Conservation (phyloP, 2,329 filamentous ascomycete genomes). For the Elsinoe necatrix region DNA sequence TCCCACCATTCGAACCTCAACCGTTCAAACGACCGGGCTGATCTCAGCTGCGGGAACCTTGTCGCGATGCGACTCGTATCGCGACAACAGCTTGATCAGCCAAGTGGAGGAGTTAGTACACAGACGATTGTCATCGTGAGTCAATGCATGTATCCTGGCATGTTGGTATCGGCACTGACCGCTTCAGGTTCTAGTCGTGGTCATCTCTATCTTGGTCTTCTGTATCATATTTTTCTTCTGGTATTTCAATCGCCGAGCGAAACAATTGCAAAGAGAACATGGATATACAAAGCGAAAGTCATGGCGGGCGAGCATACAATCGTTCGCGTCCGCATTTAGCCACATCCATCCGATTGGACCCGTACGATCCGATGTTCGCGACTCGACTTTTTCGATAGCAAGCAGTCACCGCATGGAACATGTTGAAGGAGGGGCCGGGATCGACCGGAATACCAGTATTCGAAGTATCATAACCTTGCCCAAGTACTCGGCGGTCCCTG, state of each 20-base stretch:
- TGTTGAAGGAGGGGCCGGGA: conserved; percentile 28
- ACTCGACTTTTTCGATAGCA: conserved; percentile 11
- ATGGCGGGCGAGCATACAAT: conserved; percentile 14
- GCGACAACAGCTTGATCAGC: conserved; percentile 12
- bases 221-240: conserved; percentile 17
- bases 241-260: conserved; percentile 10
- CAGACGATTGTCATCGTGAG: conserved; percentile 14
- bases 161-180: neutral
- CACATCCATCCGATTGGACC: neutral
- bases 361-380: conserved; percentile 11
- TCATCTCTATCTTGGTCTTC: conserved; percentile 16
- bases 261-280: conserved; percentile 11
- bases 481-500: conserved; percentile 65
- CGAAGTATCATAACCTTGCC: conserved; percentile 93
- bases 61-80: conserved; percentile 8
- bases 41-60: conserved; percentile 10
- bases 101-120: neutral
- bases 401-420: conserved; percentile 12
- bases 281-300: conserved; percentile 1
- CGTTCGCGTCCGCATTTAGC: neutral
- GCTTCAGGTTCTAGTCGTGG: conserved; percentile 17
- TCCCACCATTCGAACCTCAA: neutral
- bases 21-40: conserved; percentile 12
- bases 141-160: neutral
- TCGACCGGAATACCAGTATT: conserved; percentile 77